Percentiles rank a stretch among this genome's conserved stretches.
Evolutionary conservation across 2,329 filamentous ascomycete species (phyloP).

Genomic region (Ophiosphaerella narmari): DNA sequence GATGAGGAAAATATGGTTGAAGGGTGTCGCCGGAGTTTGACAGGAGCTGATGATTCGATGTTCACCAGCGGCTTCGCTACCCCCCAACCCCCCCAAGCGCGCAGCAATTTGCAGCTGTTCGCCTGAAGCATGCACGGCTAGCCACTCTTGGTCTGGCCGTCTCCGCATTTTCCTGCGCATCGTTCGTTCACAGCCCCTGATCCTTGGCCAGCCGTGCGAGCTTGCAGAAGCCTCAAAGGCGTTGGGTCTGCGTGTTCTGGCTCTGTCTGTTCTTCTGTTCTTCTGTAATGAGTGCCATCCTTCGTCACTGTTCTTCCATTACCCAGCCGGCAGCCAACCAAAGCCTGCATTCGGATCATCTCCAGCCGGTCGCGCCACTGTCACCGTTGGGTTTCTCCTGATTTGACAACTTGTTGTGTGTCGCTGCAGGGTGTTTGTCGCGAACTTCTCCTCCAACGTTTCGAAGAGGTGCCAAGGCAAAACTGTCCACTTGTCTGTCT

Average conservation of each 20-base stretch:
- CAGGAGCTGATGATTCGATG: constrained; percentile 38
- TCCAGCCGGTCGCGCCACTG: constrained; percentile 27
- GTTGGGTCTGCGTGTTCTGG: constrained; percentile 42
- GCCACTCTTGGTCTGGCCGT: constrained; percentile 45
- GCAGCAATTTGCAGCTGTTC: constrained; percentile 47
- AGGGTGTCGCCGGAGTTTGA: constrained; percentile 35
- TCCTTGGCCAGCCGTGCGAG: constrained; percentile 44
- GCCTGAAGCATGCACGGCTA: constrained; percentile 45
- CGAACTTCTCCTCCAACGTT: constrained; percentile 32
- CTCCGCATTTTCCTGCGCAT: constrained; percentile 48
- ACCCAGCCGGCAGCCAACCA: constrained; percentile 24
- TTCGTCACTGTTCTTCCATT: constrained; percentile 26
- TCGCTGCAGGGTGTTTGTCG: constrained; percentile 31
- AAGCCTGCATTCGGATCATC: constrained; percentile 24
- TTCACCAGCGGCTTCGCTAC: constrained; percentile 34
- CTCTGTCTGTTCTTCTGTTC: constrained; percentile 38
- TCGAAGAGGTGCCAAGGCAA: constrained; percentile 42
- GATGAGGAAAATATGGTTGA: constrained; percentile 25
- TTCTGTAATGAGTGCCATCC: constrained; percentile 42
- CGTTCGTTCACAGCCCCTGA: constrained; percentile 47
- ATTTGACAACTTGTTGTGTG: constrained; percentile 27
- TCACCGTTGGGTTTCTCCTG: constrained; percentile 23
- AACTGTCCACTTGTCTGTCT: constrained; percentile 28
- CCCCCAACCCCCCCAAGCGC: constrained; percentile 38
- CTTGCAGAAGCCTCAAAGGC: constrained; percentile 49